Evolutionary conservation across 2,329 filamentous ascomycete genomes (phyloP), one percentile per base, ranked within the genome.

Genomic region (Trichophyton rubrum): DNA sequence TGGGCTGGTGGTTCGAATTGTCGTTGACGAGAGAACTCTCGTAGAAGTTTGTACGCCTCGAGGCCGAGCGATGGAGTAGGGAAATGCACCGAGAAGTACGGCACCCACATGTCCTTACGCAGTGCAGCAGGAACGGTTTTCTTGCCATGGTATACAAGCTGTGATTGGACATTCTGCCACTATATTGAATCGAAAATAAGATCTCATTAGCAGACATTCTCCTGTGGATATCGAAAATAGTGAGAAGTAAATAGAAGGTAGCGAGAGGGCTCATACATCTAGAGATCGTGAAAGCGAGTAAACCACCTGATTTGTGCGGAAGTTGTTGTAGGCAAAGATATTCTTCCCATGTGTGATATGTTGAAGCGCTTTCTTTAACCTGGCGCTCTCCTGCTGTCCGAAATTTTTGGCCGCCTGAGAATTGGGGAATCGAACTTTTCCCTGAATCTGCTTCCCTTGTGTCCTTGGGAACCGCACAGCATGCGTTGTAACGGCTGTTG

Each of bases 121-220:
- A 86, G 72, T 6, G 69, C 71, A 45, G 80, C 71, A 30, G 83
- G 83, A 22, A 82, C 76, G 57, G 82, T 82, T 70, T 86, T 84
- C 68, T 85, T 85, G 72, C 83, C 83, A 55, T 83, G 78, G 72
- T 81, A 85, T 63, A 83, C 72, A 33, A 86, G 74, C 73, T 86
- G 84, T 30, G 77, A 76, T 62, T 85, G 72, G 56, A 78, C 71
- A 65, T 73, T 77, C 71, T 74, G 76, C 72, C 78, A 79, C 77
- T 82, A 63, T 15, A n/a, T 47, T 53, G 2, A 55, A 13, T 7
- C 2, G 11, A 30, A 45, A 3, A 58, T 43, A 22, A 33, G 64
- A 59, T 33, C n/a, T 40, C 43, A 7, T 53, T 59, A 27, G 6
- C 11, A 38, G 27, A 13, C 3, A 38, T n/a, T 27, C 33, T 38